Base-by-base conservation (phyloP, 2,329 filamentous ascomycete genomes). In the Colletotrichum paranaense region DNA sequence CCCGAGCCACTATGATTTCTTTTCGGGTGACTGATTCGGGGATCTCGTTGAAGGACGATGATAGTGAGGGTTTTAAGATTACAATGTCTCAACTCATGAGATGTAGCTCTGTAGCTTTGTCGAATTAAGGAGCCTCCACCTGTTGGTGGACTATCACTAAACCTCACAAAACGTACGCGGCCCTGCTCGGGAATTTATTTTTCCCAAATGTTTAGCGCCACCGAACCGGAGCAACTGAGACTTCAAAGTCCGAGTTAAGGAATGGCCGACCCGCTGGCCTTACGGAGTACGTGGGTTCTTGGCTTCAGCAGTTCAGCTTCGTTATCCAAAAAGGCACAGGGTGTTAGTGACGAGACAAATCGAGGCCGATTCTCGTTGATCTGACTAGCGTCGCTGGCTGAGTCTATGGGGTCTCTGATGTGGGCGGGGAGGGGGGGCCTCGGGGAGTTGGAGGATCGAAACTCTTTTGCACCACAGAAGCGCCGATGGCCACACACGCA, bases 231-330 rank as follows among this genome's bases (percentile, higher is more conserved):
- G 28, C 55, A 58, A 35, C 42, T 46, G 64, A 59, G 65, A 22
- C 7, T 53, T 16, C 53, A 53, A 62, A 59, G 60, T 66, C 60
- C 62, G 53, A 70, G 67, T 66, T 63, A 24, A 28, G 19, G n/a
- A 16, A 26, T 24, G 35, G 35, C n/a, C 19, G n/a, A 16, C 42
- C 42, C 42, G 42, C 42, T 46, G 42, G 42, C 42, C 42, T 16
- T 46, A 46, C 42, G 42, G 35, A 42, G 35, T 42, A 42, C 35
- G 35, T 42, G 35, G 35, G 35, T 42, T 42, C 14, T 42, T 46
- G 5, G 5, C 42, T 46, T 46, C 9, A 32, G 32, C 32, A 32
- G 16, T n/a, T 46, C 19, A 46, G 42, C 42, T 19, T 46, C 16
- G 19, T 5, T 42, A n/a, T 46, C 42, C 42, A n/a, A 9, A 46